Percentiles rank a stretch among this genome's conserved stretches.
phyloP scores from a whole-genome alignment of 2,329 filamentous ascomycete genomes.

The Fusarium sp. region DNA sequence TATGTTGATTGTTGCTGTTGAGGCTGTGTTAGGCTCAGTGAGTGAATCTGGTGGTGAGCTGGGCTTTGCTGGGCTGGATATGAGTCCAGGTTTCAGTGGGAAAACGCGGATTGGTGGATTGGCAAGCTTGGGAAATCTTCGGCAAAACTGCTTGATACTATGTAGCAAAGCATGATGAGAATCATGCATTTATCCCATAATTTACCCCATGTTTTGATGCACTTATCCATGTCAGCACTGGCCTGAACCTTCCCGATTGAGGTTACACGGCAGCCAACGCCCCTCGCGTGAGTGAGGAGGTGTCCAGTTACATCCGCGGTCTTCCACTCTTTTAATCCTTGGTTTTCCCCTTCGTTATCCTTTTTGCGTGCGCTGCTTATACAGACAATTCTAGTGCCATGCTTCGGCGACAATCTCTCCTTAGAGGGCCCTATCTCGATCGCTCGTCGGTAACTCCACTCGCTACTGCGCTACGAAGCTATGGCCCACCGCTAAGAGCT shows the following conservation, averaged over 20 bases:
- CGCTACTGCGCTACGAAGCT: conserved; percentile 40
- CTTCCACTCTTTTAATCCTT: conserved; percentile 20
- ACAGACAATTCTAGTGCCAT: conserved; percentile 43
- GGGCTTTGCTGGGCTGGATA: conserved; percentile 21
- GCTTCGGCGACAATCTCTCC: conserved; percentile 49
- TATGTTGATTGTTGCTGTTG: conserved; percentile 12
- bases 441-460: conserved; percentile 40
- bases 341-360: conserved; percentile 6
- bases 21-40: conserved; percentile 9
- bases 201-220: conserved; percentile 37
- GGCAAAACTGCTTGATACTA: conserved; percentile 26
- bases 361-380: conserved; percentile 3
- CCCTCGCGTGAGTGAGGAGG: conserved; percentile 39
- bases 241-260: conserved; percentile 33
- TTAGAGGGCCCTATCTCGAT: conserved; percentile 45
- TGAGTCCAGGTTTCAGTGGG: conserved; percentile 35
- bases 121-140: conserved; percentile 46
- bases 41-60: conserved; percentile 18
- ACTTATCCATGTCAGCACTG: conserved; percentile 27
- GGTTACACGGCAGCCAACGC: conserved; percentile 45
- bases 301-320: conserved; percentile 26
- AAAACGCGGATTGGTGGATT: conserved; percentile 41
- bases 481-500: conserved; percentile 43
- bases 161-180: conserved; percentile 8
- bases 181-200: conserved; percentile 22